Conservation (phyloP, 2,329 filamentous ascomycete genomes). For the Paecilomyces formosus region DNA sequence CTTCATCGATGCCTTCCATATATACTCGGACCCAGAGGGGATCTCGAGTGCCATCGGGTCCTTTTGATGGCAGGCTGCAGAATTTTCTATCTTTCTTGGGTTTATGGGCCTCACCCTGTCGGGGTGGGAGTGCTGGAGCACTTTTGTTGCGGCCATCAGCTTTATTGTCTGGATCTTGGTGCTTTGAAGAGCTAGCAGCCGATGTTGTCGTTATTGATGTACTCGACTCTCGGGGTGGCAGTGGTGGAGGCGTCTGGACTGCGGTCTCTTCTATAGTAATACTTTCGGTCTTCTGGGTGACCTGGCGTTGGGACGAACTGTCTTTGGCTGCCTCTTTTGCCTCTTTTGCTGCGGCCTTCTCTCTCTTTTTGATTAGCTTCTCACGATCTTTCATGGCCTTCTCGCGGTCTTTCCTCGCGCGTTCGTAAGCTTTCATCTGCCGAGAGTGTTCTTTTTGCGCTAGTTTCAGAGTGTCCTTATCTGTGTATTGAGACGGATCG, state of each 20-base stretch:
- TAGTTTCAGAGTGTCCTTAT: slow-evolving; percentile 59
- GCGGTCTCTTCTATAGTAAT: slow-evolving; percentile 6
- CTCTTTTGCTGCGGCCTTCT: slow-evolving; percentile 19
- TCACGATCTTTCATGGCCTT: slow-evolving; percentile 44
- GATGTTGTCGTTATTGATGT: not conserved
- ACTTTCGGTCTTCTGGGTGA: slow-evolving; percentile 16
- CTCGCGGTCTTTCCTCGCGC: slow-evolving; percentile 59
- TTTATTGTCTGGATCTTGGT: not conserved
- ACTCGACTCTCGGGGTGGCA: not conserved
- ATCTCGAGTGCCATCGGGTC: slow-evolving; percentile 52
- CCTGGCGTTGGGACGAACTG: slow-evolving; percentile 8
- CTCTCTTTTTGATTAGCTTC: slow-evolving; percentile 16
- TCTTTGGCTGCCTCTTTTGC: slow-evolving; percentile 23
- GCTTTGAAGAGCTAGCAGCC: not conserved
- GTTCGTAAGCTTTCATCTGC: slow-evolving; percentile 57
- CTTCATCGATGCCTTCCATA: slow-evolving; percentile 79
- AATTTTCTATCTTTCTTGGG: slow-evolving; percentile 62
- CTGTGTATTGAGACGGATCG: slow-evolving; percentile 51
- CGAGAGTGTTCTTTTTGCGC: slow-evolving; percentile 62
- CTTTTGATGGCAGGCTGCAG: slow-evolving; percentile 61
- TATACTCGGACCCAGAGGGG: slow-evolving; percentile 68
- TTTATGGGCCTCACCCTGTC: slow-evolving; percentile 6
- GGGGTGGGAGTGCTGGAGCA: not conserved
- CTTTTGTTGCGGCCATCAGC: not conserved
- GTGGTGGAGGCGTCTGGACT: not conserved